Percentiles rank a stretch among this genome's conserved stretches.
Conservation (phyloP, 2,329 filamentous ascomycete genomes). For the Epichloe coenophiala region DNA sequence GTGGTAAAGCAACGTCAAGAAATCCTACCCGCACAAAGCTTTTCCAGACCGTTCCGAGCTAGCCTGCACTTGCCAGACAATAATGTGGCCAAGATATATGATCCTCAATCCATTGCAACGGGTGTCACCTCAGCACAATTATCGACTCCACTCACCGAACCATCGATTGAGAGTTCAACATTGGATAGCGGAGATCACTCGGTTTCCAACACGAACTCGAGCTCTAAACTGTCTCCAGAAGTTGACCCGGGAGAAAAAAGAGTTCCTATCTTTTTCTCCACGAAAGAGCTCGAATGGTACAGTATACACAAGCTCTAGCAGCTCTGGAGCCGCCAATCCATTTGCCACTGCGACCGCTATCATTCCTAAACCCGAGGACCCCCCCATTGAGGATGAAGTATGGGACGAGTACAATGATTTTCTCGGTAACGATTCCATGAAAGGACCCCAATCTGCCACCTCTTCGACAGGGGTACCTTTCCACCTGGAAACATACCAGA, state of each 20-base stretch:
- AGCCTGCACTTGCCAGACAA: slow-evolving; percentile 27
- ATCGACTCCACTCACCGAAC: slow-evolving; percentile 25
- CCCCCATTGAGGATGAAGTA: slow-evolving; percentile 65
- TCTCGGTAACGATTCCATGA: slow-evolving; percentile 47
- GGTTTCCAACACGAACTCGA: slow-evolving; percentile 17
- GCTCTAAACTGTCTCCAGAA: slow-evolving; percentile 18
- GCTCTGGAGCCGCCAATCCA: slow-evolving; percentile 43
- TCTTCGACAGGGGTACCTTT: slow-evolving; percentile 45
- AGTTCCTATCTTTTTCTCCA: slow-evolving; percentile 64
- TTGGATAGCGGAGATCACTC: slow-evolving; percentile 18
- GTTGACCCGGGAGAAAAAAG: slow-evolving; percentile 25
- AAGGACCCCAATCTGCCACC: slow-evolving; percentile 35
- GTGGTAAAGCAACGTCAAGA: slow-evolving; percentile 59
- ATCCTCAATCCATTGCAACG: slow-evolving; percentile 30
- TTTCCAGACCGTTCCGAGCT: slow-evolving; percentile 65
- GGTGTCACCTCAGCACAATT: slow-evolving; percentile 31
- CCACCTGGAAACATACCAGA: slow-evolving; percentile 37
- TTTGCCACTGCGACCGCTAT: slow-evolving; percentile 52
- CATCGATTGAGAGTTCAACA: slow-evolving; percentile 22
- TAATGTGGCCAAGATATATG: slow-evolving; percentile 17
- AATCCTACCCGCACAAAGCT: slow-evolving; percentile 60
- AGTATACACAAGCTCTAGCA: slow-evolving; percentile 41
- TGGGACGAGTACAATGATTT: slow-evolving; percentile 94
- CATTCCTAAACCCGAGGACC: slow-evolving; percentile 46
- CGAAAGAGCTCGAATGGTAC: slow-evolving; percentile 57